Evolutionary conservation across 139 green algal species (phyloP).

Genomic region (Chlamydomonas eustigma): DNA sequence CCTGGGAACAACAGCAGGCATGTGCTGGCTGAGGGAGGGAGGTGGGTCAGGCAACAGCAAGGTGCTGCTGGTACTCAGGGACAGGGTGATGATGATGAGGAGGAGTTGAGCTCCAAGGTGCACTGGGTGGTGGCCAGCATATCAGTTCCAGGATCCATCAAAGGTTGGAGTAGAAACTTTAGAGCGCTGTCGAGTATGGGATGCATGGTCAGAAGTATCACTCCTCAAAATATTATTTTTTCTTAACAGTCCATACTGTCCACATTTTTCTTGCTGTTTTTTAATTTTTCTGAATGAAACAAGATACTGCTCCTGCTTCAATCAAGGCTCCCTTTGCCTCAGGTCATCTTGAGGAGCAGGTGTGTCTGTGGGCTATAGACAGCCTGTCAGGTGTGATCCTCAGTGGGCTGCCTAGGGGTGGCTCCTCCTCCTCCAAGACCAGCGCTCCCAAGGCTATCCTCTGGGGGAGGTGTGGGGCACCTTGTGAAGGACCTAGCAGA

Average conservation of each 20-base stretch:
- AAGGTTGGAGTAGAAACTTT: not conserved
- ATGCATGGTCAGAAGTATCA: too few species aligned
- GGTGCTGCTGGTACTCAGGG: not conserved
- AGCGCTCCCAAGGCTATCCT: slow-evolving; percentile 29
- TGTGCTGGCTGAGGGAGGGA: not conserved
- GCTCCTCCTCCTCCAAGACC: slow-evolving; percentile 2
- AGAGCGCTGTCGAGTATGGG: too few species aligned
- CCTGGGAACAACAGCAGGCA: not conserved
- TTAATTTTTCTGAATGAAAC: not conserved
- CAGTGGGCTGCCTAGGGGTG: slow-evolving; percentile 29
- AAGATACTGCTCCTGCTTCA: not conserved
- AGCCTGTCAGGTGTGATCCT: slow-evolving; percentile 51
- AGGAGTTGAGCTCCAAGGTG: slow-evolving; percentile 21
- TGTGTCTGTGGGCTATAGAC: slow-evolving; percentile 62
- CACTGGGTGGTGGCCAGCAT: slow-evolving; percentile 47
- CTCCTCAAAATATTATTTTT: too few species aligned
- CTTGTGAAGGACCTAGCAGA: too few species aligned
- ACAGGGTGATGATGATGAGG: not conserved
- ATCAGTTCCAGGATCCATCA: not conserved
- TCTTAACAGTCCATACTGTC: too few species aligned
- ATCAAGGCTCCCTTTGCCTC: not conserved
- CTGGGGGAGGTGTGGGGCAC: slow-evolving; percentile 41
- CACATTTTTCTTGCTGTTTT: too few species aligned
- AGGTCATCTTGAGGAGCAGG: slow-evolving; percentile 22
- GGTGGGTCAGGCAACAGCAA: too few species aligned